Conservation (phyloP, 768 basidiomycete species). For the Sistotremastrum niveocremeum region DNA sequence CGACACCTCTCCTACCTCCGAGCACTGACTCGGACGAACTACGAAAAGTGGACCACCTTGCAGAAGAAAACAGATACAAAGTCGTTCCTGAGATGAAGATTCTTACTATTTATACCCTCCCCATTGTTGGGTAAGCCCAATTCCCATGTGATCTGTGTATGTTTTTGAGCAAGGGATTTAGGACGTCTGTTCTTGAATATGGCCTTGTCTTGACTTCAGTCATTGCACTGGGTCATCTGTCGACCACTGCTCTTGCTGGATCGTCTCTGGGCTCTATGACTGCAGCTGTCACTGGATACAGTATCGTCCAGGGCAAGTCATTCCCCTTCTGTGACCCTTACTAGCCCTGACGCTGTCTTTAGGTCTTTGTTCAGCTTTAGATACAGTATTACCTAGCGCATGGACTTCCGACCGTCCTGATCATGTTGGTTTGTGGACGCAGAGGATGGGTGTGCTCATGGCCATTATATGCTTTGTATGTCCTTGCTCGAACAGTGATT, state of each 20-base stretch:
- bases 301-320: constrained; percentile 22
- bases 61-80: too few species aligned
- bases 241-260: constrained; percentile 38
- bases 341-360: too few species aligned
- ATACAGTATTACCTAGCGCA: constrained; percentile 33
- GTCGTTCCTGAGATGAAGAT: too few species aligned
- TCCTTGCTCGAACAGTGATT: not conserved
- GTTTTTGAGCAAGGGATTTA: not conserved
- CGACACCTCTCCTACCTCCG: too few species aligned
- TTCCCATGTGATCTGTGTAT: too few species aligned
- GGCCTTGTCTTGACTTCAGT: constrained; percentile 18
- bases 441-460: constrained; percentile 19
- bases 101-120: too few species aligned
- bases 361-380: constrained; percentile 11
- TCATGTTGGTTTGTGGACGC: constrained; percentile 28
- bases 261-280: constrained; percentile 29
- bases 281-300: constrained; percentile 28
- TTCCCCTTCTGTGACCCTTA: too few species aligned
- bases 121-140: too few species aligned
- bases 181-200: constrained; percentile 10
- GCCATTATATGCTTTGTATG: constrained; percentile 11
- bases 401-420: constrained; percentile 30
- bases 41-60: too few species aligned
- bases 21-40: too few species aligned
- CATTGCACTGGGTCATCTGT: constrained; percentile 38